phyloP scores from a whole-genome alignment of 495 filamentous ascomycete species.

The Daldinia childiae region DNA sequence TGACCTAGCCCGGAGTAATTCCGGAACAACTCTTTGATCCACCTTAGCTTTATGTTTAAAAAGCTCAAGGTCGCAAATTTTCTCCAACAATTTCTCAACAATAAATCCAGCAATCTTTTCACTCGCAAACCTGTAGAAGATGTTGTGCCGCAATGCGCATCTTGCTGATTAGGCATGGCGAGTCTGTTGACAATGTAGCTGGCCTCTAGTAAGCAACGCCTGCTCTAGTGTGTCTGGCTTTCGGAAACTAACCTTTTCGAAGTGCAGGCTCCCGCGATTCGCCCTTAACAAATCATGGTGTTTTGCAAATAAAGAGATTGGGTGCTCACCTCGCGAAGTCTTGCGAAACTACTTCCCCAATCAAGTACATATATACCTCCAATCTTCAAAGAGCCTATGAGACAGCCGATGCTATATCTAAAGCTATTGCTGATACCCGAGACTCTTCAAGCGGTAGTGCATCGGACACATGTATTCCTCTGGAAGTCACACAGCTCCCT shows the following conservation, averaged over 20 bases:
- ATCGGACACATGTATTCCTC: conserved; percentile 11
- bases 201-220: conserved; percentile 67
- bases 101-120: not conserved
- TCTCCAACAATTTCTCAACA: not conserved
- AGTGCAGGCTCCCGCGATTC: conserved; percentile 86
- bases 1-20: not conserved
- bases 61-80: not conserved
- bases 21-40: not conserved
- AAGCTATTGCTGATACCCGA: conserved; percentile 68
- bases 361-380: conserved; percentile 79
- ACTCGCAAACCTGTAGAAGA: conserved; percentile 16
- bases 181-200: conserved; percentile 87
- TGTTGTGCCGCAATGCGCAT: conserved; percentile 64
- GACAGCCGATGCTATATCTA: conserved; percentile 73
- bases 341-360: conserved; percentile 49
- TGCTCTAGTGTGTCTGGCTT: not conserved
- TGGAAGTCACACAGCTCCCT: conserved; percentile 57
- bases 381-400: conserved; percentile 75
- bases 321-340: conserved; percentile 65
- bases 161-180: conserved; percentile 84
- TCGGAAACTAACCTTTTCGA: conserved; percentile 40
- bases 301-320: conserved; percentile 74
- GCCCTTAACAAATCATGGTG: conserved; percentile 80
- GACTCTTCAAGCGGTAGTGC: conserved; percentile 1
- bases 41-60: not conserved